Conservation (phyloP, 139 green algal genomes). For the Chlamydomonas incerta region DNA sequence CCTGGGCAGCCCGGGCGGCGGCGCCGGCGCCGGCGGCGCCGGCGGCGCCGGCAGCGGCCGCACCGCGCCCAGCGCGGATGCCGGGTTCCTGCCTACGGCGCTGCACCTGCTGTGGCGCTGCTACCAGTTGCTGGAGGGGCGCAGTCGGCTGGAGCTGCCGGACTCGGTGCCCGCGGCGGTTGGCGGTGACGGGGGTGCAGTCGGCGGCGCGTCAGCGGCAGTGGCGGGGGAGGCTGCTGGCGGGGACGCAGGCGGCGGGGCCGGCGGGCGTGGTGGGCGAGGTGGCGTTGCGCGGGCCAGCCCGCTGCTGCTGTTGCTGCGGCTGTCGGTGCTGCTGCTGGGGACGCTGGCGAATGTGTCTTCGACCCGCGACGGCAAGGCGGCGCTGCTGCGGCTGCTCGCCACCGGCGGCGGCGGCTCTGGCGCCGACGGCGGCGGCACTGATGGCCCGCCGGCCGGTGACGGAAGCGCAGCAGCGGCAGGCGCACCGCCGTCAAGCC, state of each 20-base stretch:
- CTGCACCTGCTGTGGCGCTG: slow-evolving; percentile 26
- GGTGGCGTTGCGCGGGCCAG: not conserved
- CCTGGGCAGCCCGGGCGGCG: not conserved
- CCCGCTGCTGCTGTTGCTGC: slow-evolving; percentile 24
- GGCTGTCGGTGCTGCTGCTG: slow-evolving; percentile 24
- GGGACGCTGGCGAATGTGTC: slow-evolving; percentile 12
- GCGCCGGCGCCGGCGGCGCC: too few relatives aligned
- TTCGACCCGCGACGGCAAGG: not conserved
- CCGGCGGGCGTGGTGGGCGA: not conserved
- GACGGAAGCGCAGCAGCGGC: not conserved
- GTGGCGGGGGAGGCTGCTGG: not conserved
- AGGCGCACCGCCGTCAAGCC: not conserved
- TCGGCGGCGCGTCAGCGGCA: too few relatives aligned
- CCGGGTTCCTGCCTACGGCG: not conserved
- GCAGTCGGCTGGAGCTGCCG: slow-evolving; percentile 3
- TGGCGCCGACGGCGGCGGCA: not conserved
- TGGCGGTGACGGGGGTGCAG: not conserved
- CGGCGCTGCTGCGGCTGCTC: slow-evolving; percentile 19
- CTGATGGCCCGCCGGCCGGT: not conserved
- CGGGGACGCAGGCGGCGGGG: not conserved
- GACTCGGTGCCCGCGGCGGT: not conserved
- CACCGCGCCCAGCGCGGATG: too few relatives aligned
- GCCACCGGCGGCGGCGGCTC: not conserved
- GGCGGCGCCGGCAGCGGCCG: not conserved
- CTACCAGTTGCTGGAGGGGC: slow-evolving; percentile 16